Percentiles rank a stretch among this genome's conserved stretches.
phyloP scores from a whole-genome alignment of 1,139 yeast genomes.

The Sugiyamaella castrensis region DNA sequence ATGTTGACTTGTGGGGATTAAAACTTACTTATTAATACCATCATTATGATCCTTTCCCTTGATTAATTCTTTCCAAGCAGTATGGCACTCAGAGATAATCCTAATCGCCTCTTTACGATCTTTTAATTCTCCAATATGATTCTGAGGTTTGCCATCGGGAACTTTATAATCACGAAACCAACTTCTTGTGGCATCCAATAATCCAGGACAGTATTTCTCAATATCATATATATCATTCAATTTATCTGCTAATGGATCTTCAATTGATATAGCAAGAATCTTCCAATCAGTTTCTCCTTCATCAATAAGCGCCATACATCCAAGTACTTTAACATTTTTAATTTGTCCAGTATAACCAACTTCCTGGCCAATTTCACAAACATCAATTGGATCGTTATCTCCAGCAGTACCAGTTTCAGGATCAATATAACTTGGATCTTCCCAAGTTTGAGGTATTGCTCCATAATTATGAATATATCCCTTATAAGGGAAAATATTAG shows the following conservation, averaged over 20 bases:
- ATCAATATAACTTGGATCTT: constrained; percentile 53
- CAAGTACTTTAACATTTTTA: constrained; percentile 83
- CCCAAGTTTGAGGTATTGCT: constrained; percentile 99
- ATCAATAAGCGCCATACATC: constrained; percentile 90
- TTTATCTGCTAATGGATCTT: constrained; percentile 75
- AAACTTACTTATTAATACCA: constrained; percentile 10
- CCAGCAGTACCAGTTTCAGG: constrained; percentile 61
- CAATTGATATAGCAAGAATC: constrained; percentile 75
- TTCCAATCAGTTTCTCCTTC: constrained; percentile 99
- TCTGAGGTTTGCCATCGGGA: constrained; percentile 75
- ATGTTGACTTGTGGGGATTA: not conserved
- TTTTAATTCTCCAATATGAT: constrained; percentile 71
- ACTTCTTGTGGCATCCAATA: constrained; percentile 75
- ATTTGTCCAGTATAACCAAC: constrained; percentile 69
- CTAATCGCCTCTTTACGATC: constrained; percentile 67
- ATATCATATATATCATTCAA: constrained; percentile 82
- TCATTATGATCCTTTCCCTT: not conserved
- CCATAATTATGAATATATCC: constrained; percentile 97
- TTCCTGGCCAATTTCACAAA: constrained; percentile 82
- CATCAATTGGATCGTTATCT: constrained; percentile 95
- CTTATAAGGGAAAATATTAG: constrained; percentile 93
- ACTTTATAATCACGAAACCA: constrained; percentile 97
- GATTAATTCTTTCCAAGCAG: constrained; percentile 72
- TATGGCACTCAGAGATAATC: constrained; percentile 69
- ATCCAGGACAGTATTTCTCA: constrained; percentile 76